These are phyloP conservation scores for Cryptomeria japonica DNA, from an alignment of 75 land plant genomes.

Conservation along the genomic window DNA sequence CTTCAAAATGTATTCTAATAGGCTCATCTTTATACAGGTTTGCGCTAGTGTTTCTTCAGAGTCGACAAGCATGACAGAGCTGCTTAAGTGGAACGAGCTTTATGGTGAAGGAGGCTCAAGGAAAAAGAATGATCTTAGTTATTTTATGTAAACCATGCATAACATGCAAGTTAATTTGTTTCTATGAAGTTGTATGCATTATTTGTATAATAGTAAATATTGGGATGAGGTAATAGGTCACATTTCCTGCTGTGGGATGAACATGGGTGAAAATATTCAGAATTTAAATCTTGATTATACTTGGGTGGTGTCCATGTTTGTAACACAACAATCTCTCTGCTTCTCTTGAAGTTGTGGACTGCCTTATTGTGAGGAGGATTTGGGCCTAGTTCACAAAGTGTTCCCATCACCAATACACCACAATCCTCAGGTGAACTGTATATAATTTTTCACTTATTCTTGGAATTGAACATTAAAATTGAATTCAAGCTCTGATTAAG, in stretches of 20 bases:
- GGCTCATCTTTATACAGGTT: slow-evolving; percentile 29
- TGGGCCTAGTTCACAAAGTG: not conserved
- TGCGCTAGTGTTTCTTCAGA: slow-evolving; percentile 82
- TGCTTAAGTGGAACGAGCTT: slow-evolving; percentile 74
- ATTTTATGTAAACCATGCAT: slow-evolving; percentile 58
- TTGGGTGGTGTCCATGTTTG: not conserved
- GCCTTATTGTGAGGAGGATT: not conserved
- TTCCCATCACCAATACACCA: not conserved
- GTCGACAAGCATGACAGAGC: slow-evolving; percentile 65
- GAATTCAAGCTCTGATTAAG: not conserved
- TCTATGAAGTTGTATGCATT: not conserved
- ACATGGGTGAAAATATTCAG: not conserved
- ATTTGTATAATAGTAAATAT: not conserved
- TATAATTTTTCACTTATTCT: not conserved
- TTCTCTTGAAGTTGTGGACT: not conserved
- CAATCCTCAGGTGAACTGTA: not conserved
- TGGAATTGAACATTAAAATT: not conserved
- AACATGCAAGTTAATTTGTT: not conserved
- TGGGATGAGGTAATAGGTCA: not conserved
- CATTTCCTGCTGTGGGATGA: not conserved
- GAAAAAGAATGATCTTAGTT: slow-evolving; percentile 61
- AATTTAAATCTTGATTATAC: not conserved
- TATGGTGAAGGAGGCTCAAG: slow-evolving; percentile 91
- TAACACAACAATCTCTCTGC: not conserved
- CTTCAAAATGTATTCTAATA: not conserved